phyloP scores from a whole-genome alignment of 345 rosid species.

The Eutrema yunnanense region DNA sequence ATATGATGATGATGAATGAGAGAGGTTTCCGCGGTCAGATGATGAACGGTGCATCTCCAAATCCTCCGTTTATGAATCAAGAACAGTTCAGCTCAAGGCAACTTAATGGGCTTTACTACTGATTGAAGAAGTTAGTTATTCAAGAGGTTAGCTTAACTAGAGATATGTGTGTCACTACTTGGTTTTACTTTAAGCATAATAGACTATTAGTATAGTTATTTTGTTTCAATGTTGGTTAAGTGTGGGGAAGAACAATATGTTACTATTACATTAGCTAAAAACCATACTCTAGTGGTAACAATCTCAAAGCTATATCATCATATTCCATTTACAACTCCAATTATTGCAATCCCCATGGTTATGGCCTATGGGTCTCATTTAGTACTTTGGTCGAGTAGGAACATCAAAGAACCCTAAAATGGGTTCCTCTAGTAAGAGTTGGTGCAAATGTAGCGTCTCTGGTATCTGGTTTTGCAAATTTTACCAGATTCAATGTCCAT shows the following conservation, averaged over 20 bases:
- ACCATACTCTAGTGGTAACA: neutral
- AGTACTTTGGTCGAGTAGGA: neutral
- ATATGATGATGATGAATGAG: constrained; percentile 18
- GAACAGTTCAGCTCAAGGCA: constrained; percentile 18
- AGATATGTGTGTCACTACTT: neutral
- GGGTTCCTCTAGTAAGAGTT: too few species aligned
- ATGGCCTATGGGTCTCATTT: neutral
- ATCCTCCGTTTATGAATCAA: constrained; percentile 7
- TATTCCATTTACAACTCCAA: too few species aligned
- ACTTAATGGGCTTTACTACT: constrained; percentile 17
- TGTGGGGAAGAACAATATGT: neutral
- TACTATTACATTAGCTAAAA: neutral
- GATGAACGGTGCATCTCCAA: constrained; percentile 7
- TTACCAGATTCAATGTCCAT: neutral
- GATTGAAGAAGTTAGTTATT: neutral
- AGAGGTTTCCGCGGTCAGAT: constrained; percentile 2
- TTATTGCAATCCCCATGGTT: too few species aligned
- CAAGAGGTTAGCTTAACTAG: neutral
- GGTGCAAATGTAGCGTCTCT: neutral
- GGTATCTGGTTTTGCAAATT: neutral
- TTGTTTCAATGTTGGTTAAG: neutral
- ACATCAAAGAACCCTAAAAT: too few species aligned
- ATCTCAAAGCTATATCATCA: neutral
- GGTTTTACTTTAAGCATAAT: neutral
- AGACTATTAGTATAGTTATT: neutral